Conservation (phyloP, 2,329 filamentous ascomycete species). For the Diplodia scrobiculata region DNA sequence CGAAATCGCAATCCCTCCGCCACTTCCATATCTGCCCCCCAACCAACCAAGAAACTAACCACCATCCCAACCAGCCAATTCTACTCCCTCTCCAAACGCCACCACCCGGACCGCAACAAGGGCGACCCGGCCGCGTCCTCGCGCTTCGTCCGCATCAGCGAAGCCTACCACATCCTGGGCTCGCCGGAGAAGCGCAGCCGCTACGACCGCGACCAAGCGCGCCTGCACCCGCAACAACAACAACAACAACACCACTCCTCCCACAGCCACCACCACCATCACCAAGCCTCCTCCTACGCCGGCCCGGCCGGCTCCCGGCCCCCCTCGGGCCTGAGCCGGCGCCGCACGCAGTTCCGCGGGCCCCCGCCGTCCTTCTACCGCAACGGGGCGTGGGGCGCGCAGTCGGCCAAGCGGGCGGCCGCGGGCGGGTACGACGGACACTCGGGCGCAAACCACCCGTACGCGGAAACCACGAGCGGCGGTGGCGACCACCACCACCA, state of each 20-base stretch:
- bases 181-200: constrained; percentile 70
- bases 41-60: not conserved
- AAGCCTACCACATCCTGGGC: constrained; percentile 78
- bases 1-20: constrained; percentile 8
- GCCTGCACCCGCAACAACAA: constrained; percentile 39
- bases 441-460: not conserved
- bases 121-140: constrained; percentile 69
- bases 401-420: constrained; percentile 58
- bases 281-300: constrained; percentile 41
- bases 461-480: constrained; percentile 19
- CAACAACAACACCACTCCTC: constrained; percentile 34
- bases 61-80: constrained; percentile 58
- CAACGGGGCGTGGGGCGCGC: constrained; percentile 73
- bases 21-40: constrained; percentile 18
- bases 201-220: constrained; percentile 75
- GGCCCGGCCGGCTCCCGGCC: constrained; percentile 76
- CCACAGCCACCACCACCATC: constrained; percentile 30
- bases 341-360: constrained; percentile 75
- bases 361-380: constrained; percentile 89
- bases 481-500: too few species aligned
- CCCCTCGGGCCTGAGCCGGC: constrained; percentile 75
- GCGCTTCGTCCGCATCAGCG: constrained; percentile 80
- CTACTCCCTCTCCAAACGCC: constrained; percentile 84
- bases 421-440: not conserved
- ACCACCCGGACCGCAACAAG: constrained; percentile 91